A percentile compares a stretch with the other conserved stretches of the same genome.
Evolutionary conservation across 2,329 filamentous ascomycete species (phyloP).

Genomic region (Fusarium pseudocircinatum): DNA sequence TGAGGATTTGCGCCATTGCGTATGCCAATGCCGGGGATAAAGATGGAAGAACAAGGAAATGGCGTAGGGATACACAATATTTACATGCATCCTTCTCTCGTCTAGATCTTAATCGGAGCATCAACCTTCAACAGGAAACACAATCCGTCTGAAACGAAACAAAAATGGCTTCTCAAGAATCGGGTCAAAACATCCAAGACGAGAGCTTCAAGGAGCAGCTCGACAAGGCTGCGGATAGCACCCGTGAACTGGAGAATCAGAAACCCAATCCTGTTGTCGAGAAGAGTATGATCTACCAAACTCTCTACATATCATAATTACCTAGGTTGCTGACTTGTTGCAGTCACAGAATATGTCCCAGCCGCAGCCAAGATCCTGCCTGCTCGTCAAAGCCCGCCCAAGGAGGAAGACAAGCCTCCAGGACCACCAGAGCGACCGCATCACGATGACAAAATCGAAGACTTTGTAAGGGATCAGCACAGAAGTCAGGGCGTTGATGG

Average conservation of each 20-base stretch:
- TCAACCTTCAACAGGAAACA: slow-evolving; percentile 14
- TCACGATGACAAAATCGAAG: slow-evolving; percentile 61
- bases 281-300: slow-evolving; percentile 49
- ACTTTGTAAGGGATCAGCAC: slow-evolving; percentile 64
- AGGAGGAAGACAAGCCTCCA: slow-evolving; percentile 31
- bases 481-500: slow-evolving; percentile 53
- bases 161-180: slow-evolving; percentile 29
- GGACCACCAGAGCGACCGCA: slow-evolving; percentile 56
- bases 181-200: slow-evolving; percentile 5
- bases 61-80: slow-evolving; percentile 5
- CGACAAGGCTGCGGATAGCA: slow-evolving; percentile 53
- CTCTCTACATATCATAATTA: neutral
- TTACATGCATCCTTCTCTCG: neutral
- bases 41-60: slow-evolving; percentile 24
- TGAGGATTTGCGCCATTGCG: slow-evolving; percentile 34
- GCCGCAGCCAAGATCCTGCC: slow-evolving; percentile 55
- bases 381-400: slow-evolving; percentile 42
- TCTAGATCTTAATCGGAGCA: neutral
- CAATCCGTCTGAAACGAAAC: neutral
- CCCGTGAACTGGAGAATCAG: slow-evolving; percentile 40
- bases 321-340: slow-evolving; percentile 11
- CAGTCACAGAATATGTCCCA: slow-evolving; percentile 57
- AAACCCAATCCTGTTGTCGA: slow-evolving; percentile 52
- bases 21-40: slow-evolving; percentile 33
- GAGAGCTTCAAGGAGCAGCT: slow-evolving; percentile 56